Evolutionary conservation across 2,329 filamentous ascomycete genomes (phyloP).

Genomic region (Colletotrichum sp.): DNA sequence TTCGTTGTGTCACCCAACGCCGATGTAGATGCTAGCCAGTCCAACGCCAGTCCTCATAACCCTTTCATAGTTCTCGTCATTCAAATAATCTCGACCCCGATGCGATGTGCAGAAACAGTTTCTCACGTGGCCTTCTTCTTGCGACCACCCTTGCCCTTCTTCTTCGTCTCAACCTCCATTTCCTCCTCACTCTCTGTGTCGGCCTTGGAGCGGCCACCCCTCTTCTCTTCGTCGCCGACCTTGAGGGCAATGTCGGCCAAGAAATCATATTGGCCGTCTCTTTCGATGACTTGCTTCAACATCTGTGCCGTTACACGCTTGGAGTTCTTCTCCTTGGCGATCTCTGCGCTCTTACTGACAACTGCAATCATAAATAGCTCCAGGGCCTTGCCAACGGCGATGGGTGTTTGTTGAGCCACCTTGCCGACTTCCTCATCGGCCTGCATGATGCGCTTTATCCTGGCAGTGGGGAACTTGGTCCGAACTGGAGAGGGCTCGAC

Average conservation of each 20-base stretch:
- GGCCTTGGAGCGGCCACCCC: slow-evolving; percentile 45
- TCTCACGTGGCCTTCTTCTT: slow-evolving; percentile 51
- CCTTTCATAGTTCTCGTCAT: slow-evolving; percentile 21
- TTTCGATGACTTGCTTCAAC: slow-evolving; percentile 88
- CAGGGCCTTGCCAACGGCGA: slow-evolving; percentile 92
- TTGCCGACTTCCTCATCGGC: slow-evolving; percentile 98
- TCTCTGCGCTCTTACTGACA: slow-evolving; percentile 84
- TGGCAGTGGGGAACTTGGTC: slow-evolving; percentile 95
- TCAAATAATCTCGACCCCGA: neutral
- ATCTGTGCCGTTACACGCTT: slow-evolving; percentile 91
- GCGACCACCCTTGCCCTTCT: slow-evolving; percentile 49
- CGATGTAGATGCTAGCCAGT: slow-evolving; percentile 28
- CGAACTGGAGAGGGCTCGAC: slow-evolving; percentile 76
- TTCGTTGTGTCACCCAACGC: slow-evolving; percentile 26
- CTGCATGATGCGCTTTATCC: slow-evolving; percentile 99
- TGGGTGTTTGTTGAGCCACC: slow-evolving; percentile 95
- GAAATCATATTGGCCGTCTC: slow-evolving; percentile 94
- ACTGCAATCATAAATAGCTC: slow-evolving; percentile 98
- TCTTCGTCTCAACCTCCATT: slow-evolving; percentile 51
- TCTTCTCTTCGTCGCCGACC: slow-evolving; percentile 67
- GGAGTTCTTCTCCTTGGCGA: slow-evolving; percentile 81
- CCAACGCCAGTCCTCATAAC: slow-evolving; percentile 27
- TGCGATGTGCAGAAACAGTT: neutral
- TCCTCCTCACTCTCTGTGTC: slow-evolving; percentile 62
- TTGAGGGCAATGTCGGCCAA: slow-evolving; percentile 88